These are phyloP conservation scores for Trichaptum fuscoviolaceum DNA, from an alignment of 768 basidiomycete genomes.

Conservation along the genomic window DNA sequence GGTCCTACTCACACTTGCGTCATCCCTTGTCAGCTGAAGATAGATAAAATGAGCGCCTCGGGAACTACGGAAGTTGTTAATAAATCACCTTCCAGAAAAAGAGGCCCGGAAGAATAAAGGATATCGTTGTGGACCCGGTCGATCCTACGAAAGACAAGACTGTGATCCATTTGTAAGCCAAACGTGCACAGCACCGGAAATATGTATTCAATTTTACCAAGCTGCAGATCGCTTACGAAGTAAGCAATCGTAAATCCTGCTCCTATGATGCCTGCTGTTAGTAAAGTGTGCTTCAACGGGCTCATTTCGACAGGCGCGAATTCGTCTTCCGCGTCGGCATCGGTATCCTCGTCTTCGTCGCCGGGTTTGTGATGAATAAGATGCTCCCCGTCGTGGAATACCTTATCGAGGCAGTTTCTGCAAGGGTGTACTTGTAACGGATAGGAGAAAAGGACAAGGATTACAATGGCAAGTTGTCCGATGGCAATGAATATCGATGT, in stretches of 20 bases:
- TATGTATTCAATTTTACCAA: conserved; percentile 46
- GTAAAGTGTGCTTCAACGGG: conserved; percentile 55
- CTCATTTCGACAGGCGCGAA: conserved; percentile 61
- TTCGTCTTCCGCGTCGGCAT: conserved; percentile 45
- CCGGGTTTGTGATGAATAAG: conserved; percentile 25
- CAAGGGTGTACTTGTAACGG: conserved; percentile 94
- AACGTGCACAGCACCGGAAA: neutral
- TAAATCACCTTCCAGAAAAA: conserved; percentile 82
- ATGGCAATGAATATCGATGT: conserved; percentile 90
- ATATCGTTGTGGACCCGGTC: conserved; percentile 94
- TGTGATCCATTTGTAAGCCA: conserved; percentile 21
- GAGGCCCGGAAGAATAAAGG: conserved; percentile 90
- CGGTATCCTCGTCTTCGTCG: conserved; percentile 35
- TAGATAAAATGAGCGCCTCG: conserved; percentile 10
- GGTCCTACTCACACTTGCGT: conserved; percentile 45
- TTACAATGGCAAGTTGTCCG: conserved; percentile 88
- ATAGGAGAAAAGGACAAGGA: conserved; percentile 88
- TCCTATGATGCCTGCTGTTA: conserved; percentile 63
- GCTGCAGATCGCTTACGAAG: conserved; percentile 68
- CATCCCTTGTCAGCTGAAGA: conserved; percentile 61
- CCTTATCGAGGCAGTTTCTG: conserved; percentile 86
- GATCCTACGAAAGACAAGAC: conserved; percentile 96
- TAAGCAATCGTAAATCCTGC: conserved; percentile 70
- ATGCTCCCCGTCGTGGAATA: conserved; percentile 49
- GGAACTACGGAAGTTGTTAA: conserved; percentile 8